These are phyloP conservation scores for Orobanche coerulescens DNA, from an alignment of 257 asterid genomes.

Conservation along the genomic window DNA sequence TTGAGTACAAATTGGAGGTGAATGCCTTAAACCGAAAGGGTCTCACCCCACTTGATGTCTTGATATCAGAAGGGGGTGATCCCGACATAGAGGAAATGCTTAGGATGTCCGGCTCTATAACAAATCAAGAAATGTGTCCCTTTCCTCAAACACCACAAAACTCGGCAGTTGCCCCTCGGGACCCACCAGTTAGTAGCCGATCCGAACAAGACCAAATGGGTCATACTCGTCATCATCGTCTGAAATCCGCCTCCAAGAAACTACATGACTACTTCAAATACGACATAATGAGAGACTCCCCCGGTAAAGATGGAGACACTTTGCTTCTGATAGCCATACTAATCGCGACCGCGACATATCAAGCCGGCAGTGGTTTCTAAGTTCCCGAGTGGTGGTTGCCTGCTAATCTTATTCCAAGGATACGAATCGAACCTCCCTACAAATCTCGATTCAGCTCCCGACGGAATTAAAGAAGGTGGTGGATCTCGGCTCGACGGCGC, in stretches of 20 bases:
- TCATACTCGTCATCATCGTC: background rate
- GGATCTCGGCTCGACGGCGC: no score
- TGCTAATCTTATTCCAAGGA: no score
- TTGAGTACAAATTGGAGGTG: constrained; percentile 28
- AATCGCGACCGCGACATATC: constrained; percentile 43
- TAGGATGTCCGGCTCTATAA: constrained; percentile 23
- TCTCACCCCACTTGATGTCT: constrained; percentile 38
- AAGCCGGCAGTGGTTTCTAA: no score
- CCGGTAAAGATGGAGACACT: constrained; percentile 31
- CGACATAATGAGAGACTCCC: constrained; percentile 26
- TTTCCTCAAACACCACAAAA: background rate
- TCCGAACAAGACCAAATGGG: background rate
- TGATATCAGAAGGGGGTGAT: constrained; percentile 33
- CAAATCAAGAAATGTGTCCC: background rate
- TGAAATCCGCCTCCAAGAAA: constrained; percentile 16
- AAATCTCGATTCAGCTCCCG: no score
- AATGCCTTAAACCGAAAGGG: constrained; percentile 35
- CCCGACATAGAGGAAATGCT: constrained; percentile 39
- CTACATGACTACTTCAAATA: constrained; percentile 31
- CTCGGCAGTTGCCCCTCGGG: background rate
- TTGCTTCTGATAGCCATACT: constrained; percentile 37
- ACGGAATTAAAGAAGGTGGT: no score
- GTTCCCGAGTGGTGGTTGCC: no score
- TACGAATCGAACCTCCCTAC: no score
- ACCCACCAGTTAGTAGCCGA: background rate